These are phyloP conservation scores for Morella rubra DNA, from an alignment of 306 rosid species.

Conservation along the genomic window DNA sequence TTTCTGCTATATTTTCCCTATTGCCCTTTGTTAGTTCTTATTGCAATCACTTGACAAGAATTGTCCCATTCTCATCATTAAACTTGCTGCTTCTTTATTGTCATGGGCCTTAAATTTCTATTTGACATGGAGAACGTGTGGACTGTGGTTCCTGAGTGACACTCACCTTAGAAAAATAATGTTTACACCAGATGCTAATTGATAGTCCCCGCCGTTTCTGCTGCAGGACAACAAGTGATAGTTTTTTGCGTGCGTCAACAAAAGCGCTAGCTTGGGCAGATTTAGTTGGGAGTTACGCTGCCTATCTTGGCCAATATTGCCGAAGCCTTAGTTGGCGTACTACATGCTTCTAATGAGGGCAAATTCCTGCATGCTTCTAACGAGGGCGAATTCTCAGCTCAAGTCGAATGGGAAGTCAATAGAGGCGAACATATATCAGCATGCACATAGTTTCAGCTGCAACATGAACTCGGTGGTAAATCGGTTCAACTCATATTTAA, in stretches of 20 bases:
- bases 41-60: neutral
- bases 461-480: neutral
- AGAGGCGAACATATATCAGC: conserved; percentile 4
- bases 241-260: conserved; percentile 26
- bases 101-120: neutral
- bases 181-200: neutral
- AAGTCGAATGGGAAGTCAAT: neutral
- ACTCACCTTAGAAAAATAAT: conserved; percentile 2
- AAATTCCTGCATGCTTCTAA: neutral
- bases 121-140: neutral
- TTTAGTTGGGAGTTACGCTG: conserved; percentile 3
- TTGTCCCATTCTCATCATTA: neutral
- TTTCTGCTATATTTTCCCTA: too few relatives aligned
- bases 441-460: conserved; percentile 2
- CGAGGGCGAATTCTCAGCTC: neutral
- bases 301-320: conserved; percentile 9
- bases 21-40: neutral
- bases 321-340: neutral
- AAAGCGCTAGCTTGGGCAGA: conserved; percentile 17
- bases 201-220: conserved; percentile 13
- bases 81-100: neutral
- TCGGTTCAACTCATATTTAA: too few relatives aligned
- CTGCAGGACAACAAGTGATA: conserved; percentile 43
- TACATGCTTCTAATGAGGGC: conserved; percentile 8
- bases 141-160: neutral